These are phyloP conservation scores for Naematelia encephala DNA, from an alignment of 768 basidiomycete genomes.

Conservation along the genomic window DNA sequence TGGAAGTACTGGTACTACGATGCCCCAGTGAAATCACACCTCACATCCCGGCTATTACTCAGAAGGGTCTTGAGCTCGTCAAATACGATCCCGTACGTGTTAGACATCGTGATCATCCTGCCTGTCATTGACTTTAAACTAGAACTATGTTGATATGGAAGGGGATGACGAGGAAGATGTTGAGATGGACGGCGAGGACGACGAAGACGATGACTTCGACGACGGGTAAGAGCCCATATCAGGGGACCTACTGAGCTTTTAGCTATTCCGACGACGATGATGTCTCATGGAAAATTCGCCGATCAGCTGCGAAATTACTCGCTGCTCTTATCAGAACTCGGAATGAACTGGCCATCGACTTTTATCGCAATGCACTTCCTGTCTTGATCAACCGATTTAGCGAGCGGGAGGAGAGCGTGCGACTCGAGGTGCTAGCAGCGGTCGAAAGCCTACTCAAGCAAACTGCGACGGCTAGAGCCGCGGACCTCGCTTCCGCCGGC, in stretches of 20 bases:
- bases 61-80: conserved; percentile 71
- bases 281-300: conserved; percentile 93
- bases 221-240: conserved; percentile 60
- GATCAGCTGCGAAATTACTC: conserved; percentile 86
- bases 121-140: conserved; percentile 6
- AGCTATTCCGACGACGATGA: conserved; percentile 98
- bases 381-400: conserved; percentile 85
- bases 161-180: conserved; percentile 58
- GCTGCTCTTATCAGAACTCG: conserved; percentile 81
- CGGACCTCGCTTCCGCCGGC: conserved; percentile 52
- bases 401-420: conserved; percentile 92
- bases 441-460: conserved; percentile 78
- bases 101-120: not conserved
- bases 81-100: conserved; percentile 84
- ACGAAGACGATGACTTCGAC: conserved; percentile 71
- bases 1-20: conserved; percentile 78
- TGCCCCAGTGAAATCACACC: conserved; percentile 78
- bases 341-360: conserved; percentile 72
- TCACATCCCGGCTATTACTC: conserved; percentile 66
- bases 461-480: conserved; percentile 60
- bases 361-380: conserved; percentile 82
- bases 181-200: conserved; percentile 60
- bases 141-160: conserved; percentile 62
- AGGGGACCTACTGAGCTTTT: not conserved
- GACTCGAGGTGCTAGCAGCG: conserved; percentile 85